A percentile compares a stretch with the other conserved stretches of the same genome.
Evolutionary conservation across 2,329 filamentous ascomycete species (phyloP).

Genomic region (Fusarium continuum): DNA sequence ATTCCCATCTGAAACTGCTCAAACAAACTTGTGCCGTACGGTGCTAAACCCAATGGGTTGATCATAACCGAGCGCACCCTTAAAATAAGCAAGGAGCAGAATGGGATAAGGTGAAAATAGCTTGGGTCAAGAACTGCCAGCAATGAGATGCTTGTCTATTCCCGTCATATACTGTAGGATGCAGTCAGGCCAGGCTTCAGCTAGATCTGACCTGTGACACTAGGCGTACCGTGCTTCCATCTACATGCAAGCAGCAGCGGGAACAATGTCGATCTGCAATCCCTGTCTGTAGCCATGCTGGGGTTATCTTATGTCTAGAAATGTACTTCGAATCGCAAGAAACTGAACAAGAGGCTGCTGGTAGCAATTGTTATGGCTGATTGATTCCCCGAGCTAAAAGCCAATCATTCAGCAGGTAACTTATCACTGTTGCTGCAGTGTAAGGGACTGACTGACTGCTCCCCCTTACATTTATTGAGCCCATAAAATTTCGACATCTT

Average conservation of each 20-base stretch:
- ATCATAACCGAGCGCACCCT: background rate
- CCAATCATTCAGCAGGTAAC: background rate
- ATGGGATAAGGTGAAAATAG: background rate
- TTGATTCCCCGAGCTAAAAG: background rate
- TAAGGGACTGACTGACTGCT: too few relatives aligned
- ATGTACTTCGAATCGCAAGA: background rate
- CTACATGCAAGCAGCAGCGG: constrained; percentile 2
- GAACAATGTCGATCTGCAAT: constrained; percentile 20
- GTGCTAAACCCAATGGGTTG: constrained; percentile 5
- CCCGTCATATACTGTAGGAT: background rate
- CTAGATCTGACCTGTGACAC: background rate
- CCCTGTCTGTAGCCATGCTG: background rate
- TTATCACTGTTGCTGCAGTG: background rate
- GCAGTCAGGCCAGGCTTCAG: constrained; percentile 2
- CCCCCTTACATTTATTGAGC: constrained; percentile 18
- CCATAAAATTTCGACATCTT: constrained; percentile 1
- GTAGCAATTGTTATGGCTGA: background rate
- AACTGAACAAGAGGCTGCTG: background rate
- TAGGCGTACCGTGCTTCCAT: constrained; percentile 8
- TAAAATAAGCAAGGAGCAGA: background rate
- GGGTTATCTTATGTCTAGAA: background rate
- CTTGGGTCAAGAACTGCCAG: background rate
- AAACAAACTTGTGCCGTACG: background rate
- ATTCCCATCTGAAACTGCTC: background rate
- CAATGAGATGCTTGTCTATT: background rate